phyloP scores from a whole-genome alignment of 805 yeast genomes.

The Nakazawaea siamensis region DNA sequence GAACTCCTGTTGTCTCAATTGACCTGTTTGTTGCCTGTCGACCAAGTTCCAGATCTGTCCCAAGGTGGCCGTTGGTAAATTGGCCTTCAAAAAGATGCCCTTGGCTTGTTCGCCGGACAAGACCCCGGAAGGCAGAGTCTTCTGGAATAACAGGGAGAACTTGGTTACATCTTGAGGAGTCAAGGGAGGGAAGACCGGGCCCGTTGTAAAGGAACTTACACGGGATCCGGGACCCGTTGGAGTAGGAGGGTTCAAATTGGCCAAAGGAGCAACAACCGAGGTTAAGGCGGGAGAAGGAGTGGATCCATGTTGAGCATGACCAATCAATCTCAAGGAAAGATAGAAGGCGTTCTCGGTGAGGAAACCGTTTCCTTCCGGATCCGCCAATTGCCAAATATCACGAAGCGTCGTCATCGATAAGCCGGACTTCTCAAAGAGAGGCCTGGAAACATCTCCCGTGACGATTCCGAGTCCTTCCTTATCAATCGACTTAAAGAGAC shows the following conservation, averaged over 20 bases:
- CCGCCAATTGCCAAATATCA: conserved; percentile 94
- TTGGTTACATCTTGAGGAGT: conserved; percentile 49
- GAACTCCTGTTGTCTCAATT: conserved; percentile 66
- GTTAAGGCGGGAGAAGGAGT: conserved; percentile 46
- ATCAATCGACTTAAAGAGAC: conserved; percentile 72
- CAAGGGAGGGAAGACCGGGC: conserved; percentile 40
- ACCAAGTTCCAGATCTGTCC: conserved; percentile 88
- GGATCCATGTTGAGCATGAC: conserved; percentile 73
- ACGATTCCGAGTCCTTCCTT: conserved; percentile 71
- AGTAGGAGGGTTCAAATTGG: conserved; percentile 36
- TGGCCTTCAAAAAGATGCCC: conserved; percentile 82
- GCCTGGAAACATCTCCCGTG: conserved; percentile 81
- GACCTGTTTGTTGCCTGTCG: conserved; percentile 69
- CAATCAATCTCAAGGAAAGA: conserved; percentile 82
- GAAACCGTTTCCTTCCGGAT: conserved; percentile 78
- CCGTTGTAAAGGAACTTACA: conserved; percentile 15
- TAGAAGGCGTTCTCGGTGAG: conserved; percentile 75
- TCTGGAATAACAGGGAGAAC: conserved; percentile 66
- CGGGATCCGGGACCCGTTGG: conserved; percentile 24
- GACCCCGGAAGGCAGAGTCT: conserved; percentile 49
- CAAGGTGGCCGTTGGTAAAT: conserved; percentile 64
- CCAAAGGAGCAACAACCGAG: conserved; percentile 54
- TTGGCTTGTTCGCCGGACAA: conserved; percentile 77
- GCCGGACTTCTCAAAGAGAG: conserved; percentile 79
- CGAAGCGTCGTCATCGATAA: conserved; percentile 72